Base-by-base conservation (phyloP, 1,139 yeast genomes). In the Wickerhamomyces sp. region DNA sequence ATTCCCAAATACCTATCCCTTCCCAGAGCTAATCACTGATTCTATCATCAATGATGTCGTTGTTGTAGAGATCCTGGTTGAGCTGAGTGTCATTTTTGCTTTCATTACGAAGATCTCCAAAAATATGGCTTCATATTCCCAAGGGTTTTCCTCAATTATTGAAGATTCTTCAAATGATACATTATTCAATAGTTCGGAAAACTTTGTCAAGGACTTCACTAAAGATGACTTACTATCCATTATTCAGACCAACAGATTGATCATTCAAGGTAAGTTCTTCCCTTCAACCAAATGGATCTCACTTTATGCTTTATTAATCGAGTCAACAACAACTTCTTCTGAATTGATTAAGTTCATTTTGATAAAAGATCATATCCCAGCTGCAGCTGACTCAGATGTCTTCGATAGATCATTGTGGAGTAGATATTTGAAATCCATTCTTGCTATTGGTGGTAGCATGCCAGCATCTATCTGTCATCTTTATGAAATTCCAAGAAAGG, bases 221-320 rank as follows among this genome's bases (percentile, higher is more conserved):
- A 61, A 58, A 29, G 65, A 60, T 4, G 61, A 61, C 38, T 42
- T 67, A 15, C 37, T 57, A 8, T 46, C 55, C 1, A 58, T 68
- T 14, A 63, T 72, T 17, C 74, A 78, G 31, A 80, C 84, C 16
- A 70, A 81, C 16, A 78, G 78, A 45, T 61, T 78, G 33, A 66
- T 84, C 41, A 60, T 80, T 42, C 77, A 72, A 45, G 76, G 81
- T 21, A 72, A 70, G 39, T 81, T 70, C 55, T 82, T 74, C 66
- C 90, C 90, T 4, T 72, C 73, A 41, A 73, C 70, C 20, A 81
- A 76, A 52, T 82, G 90, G 90, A 58, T 82, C 14, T 81, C 94
- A 0, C 62, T 85, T 36, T 76, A 78, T 46, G 76, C 87, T 4
- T 53, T 82, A 41, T 67, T 81, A 35, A 72, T 78, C 34, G 81